These are phyloP conservation scores for Avena atlantica DNA, from an alignment of 176 grass and related monocot genomes.

Conservation along the genomic window DNA sequence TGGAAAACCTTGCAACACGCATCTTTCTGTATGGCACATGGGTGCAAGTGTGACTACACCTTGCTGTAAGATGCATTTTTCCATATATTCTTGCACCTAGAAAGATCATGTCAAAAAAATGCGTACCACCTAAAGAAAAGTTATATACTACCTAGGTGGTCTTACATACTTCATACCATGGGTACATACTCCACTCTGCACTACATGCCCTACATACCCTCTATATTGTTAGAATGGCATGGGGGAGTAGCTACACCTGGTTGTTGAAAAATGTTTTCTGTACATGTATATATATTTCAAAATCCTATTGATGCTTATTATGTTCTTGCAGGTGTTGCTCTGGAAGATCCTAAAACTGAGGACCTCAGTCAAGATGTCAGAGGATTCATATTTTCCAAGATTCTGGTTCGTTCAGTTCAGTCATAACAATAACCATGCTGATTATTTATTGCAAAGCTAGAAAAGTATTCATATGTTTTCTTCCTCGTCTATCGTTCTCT, in stretches of 20 bases:
- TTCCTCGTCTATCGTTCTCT: constrained; percentile 37
- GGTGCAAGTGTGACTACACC: background rate
- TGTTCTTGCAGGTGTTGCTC: constrained; percentile 65
- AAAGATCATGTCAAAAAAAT: constrained; percentile 18
- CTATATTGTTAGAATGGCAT: background rate
- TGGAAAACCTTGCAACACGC: background rate
- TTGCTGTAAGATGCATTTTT: constrained; percentile 5
- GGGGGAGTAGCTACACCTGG: background rate
- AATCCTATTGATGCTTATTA: constrained; percentile 24
- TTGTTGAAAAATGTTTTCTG: background rate
- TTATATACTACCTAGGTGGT: background rate
- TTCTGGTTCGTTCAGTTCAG: constrained; percentile 75
- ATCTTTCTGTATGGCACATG: background rate
- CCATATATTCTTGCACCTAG: background rate
- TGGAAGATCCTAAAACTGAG: constrained; percentile 89
- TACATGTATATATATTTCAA: constrained; percentile 12
- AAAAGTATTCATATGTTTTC: constrained; percentile 44
- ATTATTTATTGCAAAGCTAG: constrained; percentile 28
- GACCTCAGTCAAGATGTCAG: constrained; percentile 96
- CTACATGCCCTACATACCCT: constrained; percentile 1
- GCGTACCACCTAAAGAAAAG: constrained; percentile 14
- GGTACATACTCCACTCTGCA: background rate
- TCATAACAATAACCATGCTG: constrained; percentile 31
- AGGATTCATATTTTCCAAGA: constrained; percentile 98
- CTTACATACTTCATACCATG: background rate